Evolutionary conservation across 352 stramenopile genomes (phyloP), one percentile per base, ranked within the genome.

Genomic region (Albugo laibachii): DNA sequence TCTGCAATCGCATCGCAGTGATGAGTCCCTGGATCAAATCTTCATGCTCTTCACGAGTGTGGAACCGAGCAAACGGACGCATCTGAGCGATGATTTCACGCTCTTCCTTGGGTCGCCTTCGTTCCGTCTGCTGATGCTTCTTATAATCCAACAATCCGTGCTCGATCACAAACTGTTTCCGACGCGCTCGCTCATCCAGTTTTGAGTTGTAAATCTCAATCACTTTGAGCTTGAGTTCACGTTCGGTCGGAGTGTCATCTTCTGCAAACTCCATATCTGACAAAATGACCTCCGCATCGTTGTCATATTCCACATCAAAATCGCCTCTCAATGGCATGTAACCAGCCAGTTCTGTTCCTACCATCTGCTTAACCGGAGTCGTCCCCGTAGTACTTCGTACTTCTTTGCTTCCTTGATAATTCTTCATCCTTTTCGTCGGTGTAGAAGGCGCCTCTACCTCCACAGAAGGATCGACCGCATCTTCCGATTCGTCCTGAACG

Each of bases 241-340:
- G 67, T 58, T 98, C 83, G 11, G 69, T 78, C n/a, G 76, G 66
- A 48, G 92, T 74, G 47, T 93, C 76, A 36, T 73, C 74, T n/a
- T 97, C 92, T 10, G 81, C 71, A 15, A 87, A 80, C 50, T 97
- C 91, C 83, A 98, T 97, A 60, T 98, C 93, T 8, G 86, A 85
- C 19, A 98, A 57, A 31, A 96, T 84, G 43, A 95, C 47, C 64
- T 98, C 94, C 1, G 93, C 93, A 43, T 98, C 92, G 53, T 98
- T 97, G 48, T 98, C 88, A 62, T 94, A 97, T 68, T 98, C 94
- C 34, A 97, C 83, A 51, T 98, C 94, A 70, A 97, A 98, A 53
- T 98, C 93, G 11, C 89, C 84, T 49, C 94, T 85, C 19, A 96
- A 73, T 8, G 93, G 92, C 86, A 97, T 97, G 65, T 97, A 98